Base-by-base conservation (phyloP, 495 filamentous ascomycete species). In the Annulohypoxylon stygium region DNA sequence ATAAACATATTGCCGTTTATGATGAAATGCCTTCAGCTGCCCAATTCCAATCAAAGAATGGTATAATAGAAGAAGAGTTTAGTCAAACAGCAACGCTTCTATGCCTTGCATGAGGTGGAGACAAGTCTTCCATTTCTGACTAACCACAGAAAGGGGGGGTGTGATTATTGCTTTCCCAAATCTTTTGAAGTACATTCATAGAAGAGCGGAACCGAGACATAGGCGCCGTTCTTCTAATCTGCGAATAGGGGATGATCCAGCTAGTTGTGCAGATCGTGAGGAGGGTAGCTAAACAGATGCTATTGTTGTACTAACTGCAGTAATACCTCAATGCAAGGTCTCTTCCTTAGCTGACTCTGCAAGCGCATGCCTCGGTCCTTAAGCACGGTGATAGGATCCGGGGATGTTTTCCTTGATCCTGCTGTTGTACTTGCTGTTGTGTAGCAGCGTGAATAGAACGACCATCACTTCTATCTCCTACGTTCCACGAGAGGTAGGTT, bases 351-450 rank as follows among this genome's bases (percentile, higher is more conserved):
- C 23, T 41, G 20, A 60, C 1, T 41, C 18, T 8, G 30, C 10
- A 20, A 62, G 20, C 10, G 6, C 54, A 41, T 36, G 47, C 33
- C 71, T 67, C 57, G 51, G 25, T n/a, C 54, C 50, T 26, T 47
- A n/a, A 60, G 53, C 53, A 60, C 63, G 23, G 67, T 70, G 71
- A 70, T 70, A 34, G 57, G 43, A 55, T 48, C 59, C 43, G 26
- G 54, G 67, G 67, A 58, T 62, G 71, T 37, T 53, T 69, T 62
- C 43, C 66, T 47, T 60, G 47, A 36, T 61, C 61, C 57, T 20
- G 62, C 36, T 20, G 71, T 74, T 62, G 33, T 53, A 74, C 67
- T 48, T 20, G 62, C 36, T 20, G 71, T 74, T 62, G 33, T 53
- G 70, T 62, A 48, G 30, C 63, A 67, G 41, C 43, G 26, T 58